These are phyloP conservation scores for Penicillium sp. DNA, from an alignment of 2,329 filamentous ascomycete species.

Conservation along the genomic window DNA sequence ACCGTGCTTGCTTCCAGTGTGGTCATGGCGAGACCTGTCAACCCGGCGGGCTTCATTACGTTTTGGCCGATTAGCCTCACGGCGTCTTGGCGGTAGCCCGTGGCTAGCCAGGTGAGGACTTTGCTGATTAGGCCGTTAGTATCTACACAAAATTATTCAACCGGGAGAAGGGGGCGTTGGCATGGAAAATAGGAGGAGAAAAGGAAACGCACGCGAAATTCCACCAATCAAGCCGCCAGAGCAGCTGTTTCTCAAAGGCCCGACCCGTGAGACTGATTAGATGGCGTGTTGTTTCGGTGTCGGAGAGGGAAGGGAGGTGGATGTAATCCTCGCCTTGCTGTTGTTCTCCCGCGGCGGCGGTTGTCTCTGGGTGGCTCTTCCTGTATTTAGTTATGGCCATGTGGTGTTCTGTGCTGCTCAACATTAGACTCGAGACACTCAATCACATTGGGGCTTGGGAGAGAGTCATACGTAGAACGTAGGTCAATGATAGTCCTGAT, in stretches of 20 bases:
- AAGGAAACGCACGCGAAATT: conserved; percentile 58
- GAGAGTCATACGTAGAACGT: conserved; percentile 67
- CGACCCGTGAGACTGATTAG: conserved; percentile 76
- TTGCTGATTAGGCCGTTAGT: conserved; percentile 48
- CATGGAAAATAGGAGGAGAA: no score
- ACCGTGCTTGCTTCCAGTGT: conserved; percentile 70
- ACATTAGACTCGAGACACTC: not conserved
- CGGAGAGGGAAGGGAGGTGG: conserved; percentile 66
- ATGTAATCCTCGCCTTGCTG: conserved; percentile 39
- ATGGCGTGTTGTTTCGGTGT: conserved; percentile 64
- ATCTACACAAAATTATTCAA: not conserved
- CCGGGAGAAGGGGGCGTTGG: conserved; percentile 29
- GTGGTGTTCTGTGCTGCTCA: conserved; percentile 70
- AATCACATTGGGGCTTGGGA: not conserved
- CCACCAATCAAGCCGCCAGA: conserved; percentile 71
- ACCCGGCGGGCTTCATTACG: conserved; percentile 73
- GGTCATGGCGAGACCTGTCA: conserved; percentile 71
- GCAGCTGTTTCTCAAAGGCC: conserved; percentile 69
- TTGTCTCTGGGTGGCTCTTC: not conserved
- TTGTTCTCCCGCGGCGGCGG: not conserved
- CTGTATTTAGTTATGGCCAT: conserved; percentile 67
- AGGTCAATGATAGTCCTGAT: conserved; percentile 79
- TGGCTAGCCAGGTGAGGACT: conserved; percentile 65
- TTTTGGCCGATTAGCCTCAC: conserved; percentile 71
- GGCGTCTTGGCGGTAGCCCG: conserved; percentile 71